Percentiles rank a stretch among this genome's conserved stretches.
Evolutionary conservation across 225 moss, liverwort and hornwort species (phyloP).

Genomic region (Straminergon stramineum): DNA sequence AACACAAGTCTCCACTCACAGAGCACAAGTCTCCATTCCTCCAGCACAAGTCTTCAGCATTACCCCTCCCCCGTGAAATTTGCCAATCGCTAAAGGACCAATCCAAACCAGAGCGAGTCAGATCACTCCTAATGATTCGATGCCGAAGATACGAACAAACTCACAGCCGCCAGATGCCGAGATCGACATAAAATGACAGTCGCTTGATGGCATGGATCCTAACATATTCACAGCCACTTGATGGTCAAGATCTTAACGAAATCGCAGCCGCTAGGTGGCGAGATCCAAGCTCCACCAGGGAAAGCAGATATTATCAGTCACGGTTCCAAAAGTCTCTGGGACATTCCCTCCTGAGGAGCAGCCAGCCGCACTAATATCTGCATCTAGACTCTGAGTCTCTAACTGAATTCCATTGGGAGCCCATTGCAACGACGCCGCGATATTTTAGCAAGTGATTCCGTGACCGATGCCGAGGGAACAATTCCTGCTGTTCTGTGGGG

Average conservation of each 20-base stretch:
- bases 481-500: not conserved
- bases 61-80: no score
- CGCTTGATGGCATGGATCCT: not conserved
- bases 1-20: not conserved
- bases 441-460: not conserved
- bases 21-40: not conserved
- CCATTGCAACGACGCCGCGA: not conserved
- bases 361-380: not conserved
- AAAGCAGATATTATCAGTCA: not conserved
- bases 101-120: not conserved
- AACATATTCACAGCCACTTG: no score
- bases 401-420: not conserved
- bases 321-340: not conserved
- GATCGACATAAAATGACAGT: no score
- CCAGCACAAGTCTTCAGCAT: not conserved
- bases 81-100: not conserved
- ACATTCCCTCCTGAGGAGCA: not conserved
- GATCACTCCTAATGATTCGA: not conserved
- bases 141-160: not conserved
- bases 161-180: not conserved
- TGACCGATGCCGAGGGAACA: no score
- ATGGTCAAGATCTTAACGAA: not conserved
- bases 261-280: not conserved
- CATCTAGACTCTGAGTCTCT: not conserved
- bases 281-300: not conserved